Percentiles rank a stretch among this genome's conserved stretches.
Evolutionary conservation across 345 rosid species (phyloP).

Genomic region (Corymbia maculata): DNA sequence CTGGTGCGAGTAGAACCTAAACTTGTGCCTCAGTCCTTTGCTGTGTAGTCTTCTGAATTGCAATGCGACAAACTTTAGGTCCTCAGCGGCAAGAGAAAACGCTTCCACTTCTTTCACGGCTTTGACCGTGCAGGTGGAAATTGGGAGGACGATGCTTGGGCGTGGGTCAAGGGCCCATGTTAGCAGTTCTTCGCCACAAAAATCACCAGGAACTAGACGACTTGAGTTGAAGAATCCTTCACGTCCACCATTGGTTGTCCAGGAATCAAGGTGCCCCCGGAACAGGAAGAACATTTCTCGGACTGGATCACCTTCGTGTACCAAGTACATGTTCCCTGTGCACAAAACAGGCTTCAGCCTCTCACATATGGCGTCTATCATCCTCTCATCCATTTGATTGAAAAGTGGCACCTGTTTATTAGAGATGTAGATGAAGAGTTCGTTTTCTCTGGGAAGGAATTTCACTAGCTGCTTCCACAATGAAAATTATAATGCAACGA

Average conservation of each 20-base stretch:
- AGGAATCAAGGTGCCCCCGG: slow-evolving; percentile 11
- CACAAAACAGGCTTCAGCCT: slow-evolving; percentile 6
- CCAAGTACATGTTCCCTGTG: neutral
- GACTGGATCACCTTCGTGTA: slow-evolving; percentile 19
- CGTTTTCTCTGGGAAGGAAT: neutral
- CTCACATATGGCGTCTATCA: slow-evolving; percentile 16
- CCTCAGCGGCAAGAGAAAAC: slow-evolving; percentile 8
- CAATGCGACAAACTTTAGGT: slow-evolving; percentile 9
- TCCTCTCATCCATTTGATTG: slow-evolving; percentile 7
- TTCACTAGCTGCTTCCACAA: neutral
- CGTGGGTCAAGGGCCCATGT: slow-evolving; percentile 15
- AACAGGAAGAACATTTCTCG: slow-evolving; percentile 18
- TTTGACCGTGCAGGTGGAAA: slow-evolving; percentile 17
- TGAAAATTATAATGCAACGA: neutral
- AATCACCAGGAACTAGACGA: slow-evolving; percentile 10
- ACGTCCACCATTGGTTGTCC: slow-evolving; percentile 11
- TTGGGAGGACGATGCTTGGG: slow-evolving; percentile 3
- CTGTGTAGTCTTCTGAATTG: slow-evolving; percentile 14
- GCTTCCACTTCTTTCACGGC: slow-evolving; percentile 13
- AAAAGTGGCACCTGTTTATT: slow-evolving; percentile 12
- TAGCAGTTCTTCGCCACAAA: slow-evolving; percentile 19
- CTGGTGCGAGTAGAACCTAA: slow-evolving; percentile 14
- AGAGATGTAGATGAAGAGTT: neutral
- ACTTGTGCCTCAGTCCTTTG: slow-evolving; percentile 5
- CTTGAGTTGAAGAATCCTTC: slow-evolving; percentile 16